Conservation (phyloP, 2,329 filamentous ascomycete genomes). For the Penicillium rolfsii region DNA sequence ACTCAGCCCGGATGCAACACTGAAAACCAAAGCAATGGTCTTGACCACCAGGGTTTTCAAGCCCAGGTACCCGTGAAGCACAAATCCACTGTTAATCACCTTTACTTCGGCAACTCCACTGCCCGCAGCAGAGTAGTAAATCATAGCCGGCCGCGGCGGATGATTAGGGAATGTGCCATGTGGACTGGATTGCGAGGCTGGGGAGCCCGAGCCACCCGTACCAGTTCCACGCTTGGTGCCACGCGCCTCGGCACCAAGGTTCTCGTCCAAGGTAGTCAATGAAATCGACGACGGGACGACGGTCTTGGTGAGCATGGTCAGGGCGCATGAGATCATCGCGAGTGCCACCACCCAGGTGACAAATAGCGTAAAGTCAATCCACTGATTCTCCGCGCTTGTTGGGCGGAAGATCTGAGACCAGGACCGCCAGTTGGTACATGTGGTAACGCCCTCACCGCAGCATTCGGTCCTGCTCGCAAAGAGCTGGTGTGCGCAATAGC, state of each 20-base stretch:
- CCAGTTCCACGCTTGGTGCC: constrained; percentile 49
- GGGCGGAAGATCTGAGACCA: constrained; percentile 68
- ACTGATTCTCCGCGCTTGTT: constrained; percentile 52
- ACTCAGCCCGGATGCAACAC: constrained; percentile 88
- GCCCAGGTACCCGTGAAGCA: constrained; percentile 92
- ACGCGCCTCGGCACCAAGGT: constrained; percentile 71
- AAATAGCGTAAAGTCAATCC: constrained; percentile 79
- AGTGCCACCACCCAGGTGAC: constrained; percentile 71
- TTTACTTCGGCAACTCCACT: constrained; percentile 97
- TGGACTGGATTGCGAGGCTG: constrained; percentile 46
- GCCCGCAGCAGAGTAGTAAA: constrained; percentile 94
- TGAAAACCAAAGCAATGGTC: constrained; percentile 77
- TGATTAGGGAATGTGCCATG: constrained; percentile 39
- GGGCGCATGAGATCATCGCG: constrained; percentile 70
- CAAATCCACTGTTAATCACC: constrained; percentile 96
- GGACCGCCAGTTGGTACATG: constrained; percentile 63
- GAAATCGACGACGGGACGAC: constrained; percentile 87
- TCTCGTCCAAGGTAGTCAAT: constrained; percentile 87
- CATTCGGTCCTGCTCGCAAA: constrained; percentile 72
- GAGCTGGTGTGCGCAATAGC: constrained; percentile 76
- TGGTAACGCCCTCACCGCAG: constrained; percentile 57
- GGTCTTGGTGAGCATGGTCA: constrained; percentile 90
- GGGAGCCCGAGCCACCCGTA: constrained; percentile 44
- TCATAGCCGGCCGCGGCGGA: constrained; percentile 67
- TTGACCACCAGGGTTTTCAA: constrained; percentile 86